These are phyloP conservation scores for Penicillium digitatum DNA, from an alignment of 2,329 filamentous ascomycete species.

Conservation along the genomic window DNA sequence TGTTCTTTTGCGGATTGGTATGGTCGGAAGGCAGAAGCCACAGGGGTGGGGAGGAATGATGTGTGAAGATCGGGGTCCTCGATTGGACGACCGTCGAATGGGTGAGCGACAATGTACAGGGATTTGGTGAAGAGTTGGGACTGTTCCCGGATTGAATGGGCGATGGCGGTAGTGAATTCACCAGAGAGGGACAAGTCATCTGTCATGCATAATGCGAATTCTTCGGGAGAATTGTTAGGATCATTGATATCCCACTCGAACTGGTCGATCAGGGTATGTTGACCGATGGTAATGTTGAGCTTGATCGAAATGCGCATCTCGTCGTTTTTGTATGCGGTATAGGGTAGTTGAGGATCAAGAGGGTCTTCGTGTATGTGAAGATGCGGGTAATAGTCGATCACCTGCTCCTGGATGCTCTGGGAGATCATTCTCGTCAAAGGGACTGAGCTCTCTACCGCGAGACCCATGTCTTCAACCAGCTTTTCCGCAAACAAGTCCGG, in stretches of 20 bases:
- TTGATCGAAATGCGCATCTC: conserved; percentile 97
- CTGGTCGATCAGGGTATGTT: conserved; percentile 89
- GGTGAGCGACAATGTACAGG: conserved; percentile 86
- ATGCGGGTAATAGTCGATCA: conserved; percentile 90
- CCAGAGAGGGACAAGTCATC: conserved; percentile 85
- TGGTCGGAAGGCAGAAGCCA: conserved; percentile 79
- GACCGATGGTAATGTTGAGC: conserved; percentile 94
- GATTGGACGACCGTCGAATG: conserved; percentile 88
- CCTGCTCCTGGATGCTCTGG: conserved; percentile 76
- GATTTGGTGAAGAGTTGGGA: conserved; percentile 90
- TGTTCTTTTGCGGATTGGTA: conserved; percentile 93
- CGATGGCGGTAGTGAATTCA: conserved; percentile 95
- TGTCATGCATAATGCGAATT: conserved; percentile 86
- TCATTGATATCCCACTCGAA: conserved; percentile 99
- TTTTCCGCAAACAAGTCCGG: conserved; percentile 82
- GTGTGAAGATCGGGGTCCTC: conserved; percentile 86
- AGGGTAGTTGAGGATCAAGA: conserved; percentile 82
- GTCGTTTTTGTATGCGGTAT: conserved; percentile 94
- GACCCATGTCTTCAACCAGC: conserved; percentile 76
- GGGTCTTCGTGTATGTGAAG: conserved; percentile 85
- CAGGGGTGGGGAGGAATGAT: conserved; percentile 79
- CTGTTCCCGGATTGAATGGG: conserved; percentile 95
- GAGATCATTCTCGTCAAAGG: conserved; percentile 61
- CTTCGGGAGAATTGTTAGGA: conserved; percentile 85
- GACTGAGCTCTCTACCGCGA: conserved; percentile 63